Evolutionary conservation across 352 stramenopile genomes (phyloP).

Genomic region (Globisporangium cederbergense): DNA sequence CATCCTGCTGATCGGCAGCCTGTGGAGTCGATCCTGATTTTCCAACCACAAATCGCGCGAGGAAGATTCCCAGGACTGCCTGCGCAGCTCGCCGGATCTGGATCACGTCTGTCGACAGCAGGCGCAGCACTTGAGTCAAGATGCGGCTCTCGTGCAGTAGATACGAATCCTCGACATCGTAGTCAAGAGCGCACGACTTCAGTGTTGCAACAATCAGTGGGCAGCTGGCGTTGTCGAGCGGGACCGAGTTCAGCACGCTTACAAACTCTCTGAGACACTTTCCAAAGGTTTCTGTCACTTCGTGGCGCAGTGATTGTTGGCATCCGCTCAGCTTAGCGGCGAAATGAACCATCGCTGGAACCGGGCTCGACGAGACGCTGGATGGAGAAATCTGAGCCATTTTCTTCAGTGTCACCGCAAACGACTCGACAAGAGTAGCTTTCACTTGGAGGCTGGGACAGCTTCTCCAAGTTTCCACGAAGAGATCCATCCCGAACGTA

Average conservation of each 20-base stretch:
- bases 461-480: slow-evolving; percentile 27
- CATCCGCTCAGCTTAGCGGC: slow-evolving; percentile 51
- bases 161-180: slow-evolving; percentile 72
- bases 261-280: slow-evolving; percentile 36
- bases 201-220: slow-evolving; percentile 43
- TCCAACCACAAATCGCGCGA: slow-evolving; percentile 58
- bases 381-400: slow-evolving; percentile 28
- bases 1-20: slow-evolving; percentile 11
- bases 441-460: slow-evolving; percentile 27
- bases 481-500: slow-evolving; percentile 44
- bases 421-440: slow-evolving; percentile 49
- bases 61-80: slow-evolving; percentile 47
- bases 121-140: slow-evolving; percentile 43
- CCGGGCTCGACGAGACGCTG: slow-evolving; percentile 12
- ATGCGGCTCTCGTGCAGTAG: slow-evolving; percentile 65
- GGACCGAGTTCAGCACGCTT: slow-evolving; percentile 22
- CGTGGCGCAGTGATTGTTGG: slow-evolving; percentile 35
- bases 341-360: slow-evolving; percentile 47
- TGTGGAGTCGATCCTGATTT: slow-evolving; percentile 22
- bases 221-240: slow-evolving; percentile 21
- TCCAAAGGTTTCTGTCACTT: slow-evolving; percentile 49
- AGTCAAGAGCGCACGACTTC: slow-evolving; percentile 62
- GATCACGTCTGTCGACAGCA: slow-evolving; percentile 43
- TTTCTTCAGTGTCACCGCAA: slow-evolving; percentile 37
- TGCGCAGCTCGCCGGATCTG: slow-evolving; percentile 53